Conservation (phyloP, 1,284 basidiomycete genomes). For the Cronartium quercuum region DNA sequence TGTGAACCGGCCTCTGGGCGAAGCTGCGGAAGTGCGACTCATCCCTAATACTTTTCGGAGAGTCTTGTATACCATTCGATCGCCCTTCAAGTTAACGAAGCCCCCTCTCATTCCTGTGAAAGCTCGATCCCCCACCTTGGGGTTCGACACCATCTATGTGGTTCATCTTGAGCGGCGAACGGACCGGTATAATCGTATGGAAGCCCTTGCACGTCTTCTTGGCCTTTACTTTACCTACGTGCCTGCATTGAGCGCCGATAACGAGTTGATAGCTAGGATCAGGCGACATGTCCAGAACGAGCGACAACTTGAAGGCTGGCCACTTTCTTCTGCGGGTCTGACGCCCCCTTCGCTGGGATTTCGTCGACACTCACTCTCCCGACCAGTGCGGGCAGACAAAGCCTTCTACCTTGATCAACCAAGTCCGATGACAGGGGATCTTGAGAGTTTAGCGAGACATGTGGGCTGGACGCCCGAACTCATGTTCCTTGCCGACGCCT, state of each 20-base stretch:
- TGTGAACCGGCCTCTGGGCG: not conserved
- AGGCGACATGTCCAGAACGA: not conserved
- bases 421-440: not conserved
- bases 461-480: slow-evolving; percentile 1
- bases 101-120: not conserved
- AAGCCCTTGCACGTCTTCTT: not conserved
- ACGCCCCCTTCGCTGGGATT: not conserved
- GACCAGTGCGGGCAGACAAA: not conserved
- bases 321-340: not conserved
- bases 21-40: not conserved
- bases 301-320: slow-evolving; percentile 1
- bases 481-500: slow-evolving; percentile 5
- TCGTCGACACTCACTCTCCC: not conserved
- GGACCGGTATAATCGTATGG: not conserved
- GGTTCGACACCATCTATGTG: not conserved
- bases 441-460: not conserved
- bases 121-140: not conserved
- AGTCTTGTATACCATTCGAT: not conserved
- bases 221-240: not conserved
- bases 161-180: not conserved
- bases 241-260: not conserved
- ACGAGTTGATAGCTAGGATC: not conserved
- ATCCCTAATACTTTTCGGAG: not conserved
- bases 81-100: not conserved
- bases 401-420: not conserved